Evolutionary conservation across 441 rosid species (phyloP).

Genomic region (Bocquillonia castaneifolia): DNA sequence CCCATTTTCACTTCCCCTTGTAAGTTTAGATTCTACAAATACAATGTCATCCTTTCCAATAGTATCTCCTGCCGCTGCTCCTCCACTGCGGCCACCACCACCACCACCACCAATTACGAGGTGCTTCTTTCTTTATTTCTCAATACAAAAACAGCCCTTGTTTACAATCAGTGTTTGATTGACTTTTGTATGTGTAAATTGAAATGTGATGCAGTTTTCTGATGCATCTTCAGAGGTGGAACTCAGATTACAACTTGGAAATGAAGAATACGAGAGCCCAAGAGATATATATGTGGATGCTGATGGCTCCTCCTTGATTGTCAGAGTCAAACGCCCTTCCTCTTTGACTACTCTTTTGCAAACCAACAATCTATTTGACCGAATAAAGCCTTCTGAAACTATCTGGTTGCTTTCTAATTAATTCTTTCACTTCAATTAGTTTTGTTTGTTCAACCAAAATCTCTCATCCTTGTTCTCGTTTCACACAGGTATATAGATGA

Average conservation of each 20-base stretch:
- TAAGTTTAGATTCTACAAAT: conserved; percentile 8
- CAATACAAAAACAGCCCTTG: neutral
- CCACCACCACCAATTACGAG: conserved; percentile 53
- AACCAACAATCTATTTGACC: conserved; percentile 60
- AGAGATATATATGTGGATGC: conserved; percentile 75
- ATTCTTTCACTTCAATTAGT: neutral
- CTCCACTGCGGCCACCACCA: conserved; percentile 32
- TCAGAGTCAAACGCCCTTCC: conserved; percentile 49
- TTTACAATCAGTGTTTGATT: neutral
- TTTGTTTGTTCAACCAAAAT: too few relatives aligned
- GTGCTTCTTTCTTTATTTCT: conserved; percentile 13
- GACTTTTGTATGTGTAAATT: neutral
- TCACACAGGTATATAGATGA: conserved; percentile 73
- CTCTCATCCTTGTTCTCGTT: conserved; percentile 13
- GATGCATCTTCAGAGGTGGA: conserved; percentile 80
- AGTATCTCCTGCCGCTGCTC: conserved; percentile 43
- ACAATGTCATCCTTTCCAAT: conserved; percentile 19
- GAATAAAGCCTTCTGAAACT: conserved; percentile 71
- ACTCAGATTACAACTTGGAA: conserved; percentile 50
- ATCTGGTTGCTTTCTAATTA: conserved; percentile 45
- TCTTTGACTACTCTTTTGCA: conserved; percentile 53
- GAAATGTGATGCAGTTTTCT: conserved; percentile 47
- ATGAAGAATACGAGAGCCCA: conserved; percentile 38
- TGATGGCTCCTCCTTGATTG: conserved; percentile 54
- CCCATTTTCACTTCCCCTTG: conserved; percentile 24